Evolutionary conservation across 805 yeast species (phyloP).

Genomic region (Brettanomyces nanus): DNA sequence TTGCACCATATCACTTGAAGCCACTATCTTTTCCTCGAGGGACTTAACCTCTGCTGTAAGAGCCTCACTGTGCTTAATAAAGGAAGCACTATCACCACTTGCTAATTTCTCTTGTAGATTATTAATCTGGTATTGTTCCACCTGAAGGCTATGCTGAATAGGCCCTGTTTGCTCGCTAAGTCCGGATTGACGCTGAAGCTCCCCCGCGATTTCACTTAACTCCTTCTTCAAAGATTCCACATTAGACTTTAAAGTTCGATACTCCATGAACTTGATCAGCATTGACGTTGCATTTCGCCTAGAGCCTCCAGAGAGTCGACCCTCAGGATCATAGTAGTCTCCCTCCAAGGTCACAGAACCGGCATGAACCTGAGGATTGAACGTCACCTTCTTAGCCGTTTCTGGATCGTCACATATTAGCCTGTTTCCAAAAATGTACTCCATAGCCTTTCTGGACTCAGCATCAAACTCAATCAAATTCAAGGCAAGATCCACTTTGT

Average conservation of each 20-base stretch:
- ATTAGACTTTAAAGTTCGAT: slow-evolving; percentile 34
- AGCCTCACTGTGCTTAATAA: slow-evolving; percentile 35
- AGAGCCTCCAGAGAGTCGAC: slow-evolving; percentile 94
- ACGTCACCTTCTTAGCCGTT: slow-evolving; percentile 83
- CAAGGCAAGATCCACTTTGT: slow-evolving; percentile 82
- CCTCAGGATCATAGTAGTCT: slow-evolving; percentile 92
- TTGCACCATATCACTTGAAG: slow-evolving; percentile 25
- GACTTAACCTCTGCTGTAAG: slow-evolving; percentile 37
- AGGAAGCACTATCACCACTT: slow-evolving; percentile 46
- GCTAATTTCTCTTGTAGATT: slow-evolving; percentile 46
- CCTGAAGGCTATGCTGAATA: slow-evolving; percentile 49
- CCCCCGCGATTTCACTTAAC: slow-evolving; percentile 30
- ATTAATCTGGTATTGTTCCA: slow-evolving; percentile 52
- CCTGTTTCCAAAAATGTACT: slow-evolving; percentile 85
- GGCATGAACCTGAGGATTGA: slow-evolving; percentile 70
- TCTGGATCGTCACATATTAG: slow-evolving; percentile 81
- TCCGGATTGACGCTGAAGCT: slow-evolving; percentile 34
- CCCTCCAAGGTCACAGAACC: slow-evolving; percentile 88
- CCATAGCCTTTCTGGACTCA: slow-evolving; percentile 75
- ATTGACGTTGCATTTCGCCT: slow-evolving; percentile 51
- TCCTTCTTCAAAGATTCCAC: slow-evolving; percentile 32
- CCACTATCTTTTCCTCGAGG: slow-evolving; percentile 31
- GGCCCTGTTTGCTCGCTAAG: slow-evolving; percentile 42
- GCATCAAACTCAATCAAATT: slow-evolving; percentile 68
- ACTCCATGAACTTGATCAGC: slow-evolving; percentile 58